These are phyloP conservation scores for Picea engelmannii DNA, from an alignment of 83 land plant genomes.

Conservation along the genomic window DNA sequence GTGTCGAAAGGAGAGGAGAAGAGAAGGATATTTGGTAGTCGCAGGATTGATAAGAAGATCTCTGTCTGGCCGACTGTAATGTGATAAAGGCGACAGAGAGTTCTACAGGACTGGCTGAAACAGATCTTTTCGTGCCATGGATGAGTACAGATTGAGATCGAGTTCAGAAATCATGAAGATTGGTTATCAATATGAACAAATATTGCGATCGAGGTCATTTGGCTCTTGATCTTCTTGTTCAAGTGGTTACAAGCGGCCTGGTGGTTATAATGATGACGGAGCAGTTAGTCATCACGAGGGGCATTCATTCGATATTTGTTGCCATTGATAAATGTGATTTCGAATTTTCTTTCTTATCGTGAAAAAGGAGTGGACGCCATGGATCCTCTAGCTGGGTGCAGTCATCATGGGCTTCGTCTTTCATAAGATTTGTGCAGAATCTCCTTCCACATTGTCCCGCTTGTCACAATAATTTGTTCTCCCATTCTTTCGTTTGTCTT, in stretches of 20 bases:
- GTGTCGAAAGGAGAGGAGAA: too few relatives aligned
- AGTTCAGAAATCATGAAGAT: constrained; percentile 1
- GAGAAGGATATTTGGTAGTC: too few relatives aligned
- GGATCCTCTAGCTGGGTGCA: neutral
- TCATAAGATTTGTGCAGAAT: neutral
- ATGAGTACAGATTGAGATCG: neutral
- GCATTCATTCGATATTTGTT: neutral
- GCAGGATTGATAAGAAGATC: too few relatives aligned
- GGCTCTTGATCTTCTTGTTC: too few relatives aligned
- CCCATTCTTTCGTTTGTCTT: neutral
- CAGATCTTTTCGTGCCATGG: neutral
- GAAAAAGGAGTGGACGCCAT: neutral
- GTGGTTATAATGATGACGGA: constrained; percentile 3
- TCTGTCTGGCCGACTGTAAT: neutral
- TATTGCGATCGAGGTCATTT: neutral
- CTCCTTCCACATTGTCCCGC: too few relatives aligned
- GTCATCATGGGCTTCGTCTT: neutral
- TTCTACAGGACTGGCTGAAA: neutral
- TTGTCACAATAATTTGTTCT: too few relatives aligned
- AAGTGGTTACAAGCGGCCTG: neutral
- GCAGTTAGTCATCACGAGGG: neutral
- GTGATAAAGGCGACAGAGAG: neutral
- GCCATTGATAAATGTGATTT: neutral
- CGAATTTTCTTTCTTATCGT: neutral
- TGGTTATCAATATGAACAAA: neutral